These are phyloP conservation scores for Globisporangium cylindrosporum DNA, from an alignment of 352 stramenopile genomes.

Conservation along the genomic window DNA sequence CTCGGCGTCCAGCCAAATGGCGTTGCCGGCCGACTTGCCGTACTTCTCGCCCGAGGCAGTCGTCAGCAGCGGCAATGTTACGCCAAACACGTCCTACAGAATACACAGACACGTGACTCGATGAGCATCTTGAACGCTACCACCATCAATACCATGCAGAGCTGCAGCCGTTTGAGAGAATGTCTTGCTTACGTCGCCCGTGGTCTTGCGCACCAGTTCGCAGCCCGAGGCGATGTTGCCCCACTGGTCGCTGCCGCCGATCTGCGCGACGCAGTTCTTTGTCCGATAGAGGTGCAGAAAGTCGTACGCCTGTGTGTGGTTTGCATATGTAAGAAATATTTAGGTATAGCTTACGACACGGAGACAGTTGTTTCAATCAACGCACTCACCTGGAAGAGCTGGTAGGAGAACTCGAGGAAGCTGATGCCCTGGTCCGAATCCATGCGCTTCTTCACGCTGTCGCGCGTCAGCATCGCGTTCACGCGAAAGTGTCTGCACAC, in stretches of 20 bases:
- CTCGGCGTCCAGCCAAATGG: slow-evolving; percentile 96
- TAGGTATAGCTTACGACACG: neutral
- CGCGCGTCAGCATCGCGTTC: slow-evolving; percentile 98
- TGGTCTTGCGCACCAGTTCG: slow-evolving; percentile 93
- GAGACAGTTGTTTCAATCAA: neutral
- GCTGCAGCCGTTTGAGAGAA: neutral
- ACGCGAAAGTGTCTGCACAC: slow-evolving; percentile 93
- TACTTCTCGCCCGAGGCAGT: slow-evolving; percentile 98
- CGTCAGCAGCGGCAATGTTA: slow-evolving; percentile 97
- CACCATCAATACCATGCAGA: neutral
- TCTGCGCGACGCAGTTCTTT: slow-evolving; percentile 93
- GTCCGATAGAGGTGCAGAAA: slow-evolving; percentile 95
- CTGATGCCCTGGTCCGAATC: slow-evolving; percentile 93
- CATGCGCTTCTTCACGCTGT: slow-evolving; percentile 97
- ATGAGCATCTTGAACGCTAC: neutral
- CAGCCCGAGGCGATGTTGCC: slow-evolving; percentile 98
- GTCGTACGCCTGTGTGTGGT: slow-evolving; percentile 90
- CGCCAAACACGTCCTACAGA: slow-evolving; percentile 84
- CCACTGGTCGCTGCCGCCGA: slow-evolving; percentile 99
- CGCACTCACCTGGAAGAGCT: slow-evolving; percentile 91
- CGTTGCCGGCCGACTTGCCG: slow-evolving; percentile 98
- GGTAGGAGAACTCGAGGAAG: slow-evolving; percentile 99
- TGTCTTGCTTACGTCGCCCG: slow-evolving; percentile 38
- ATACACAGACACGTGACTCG: neutral
- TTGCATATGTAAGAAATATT: neutral